Evolutionary conservation across 805 yeast species (phyloP), one percentile per base, ranked within the genome.

Genomic region (Pichia californica): DNA sequence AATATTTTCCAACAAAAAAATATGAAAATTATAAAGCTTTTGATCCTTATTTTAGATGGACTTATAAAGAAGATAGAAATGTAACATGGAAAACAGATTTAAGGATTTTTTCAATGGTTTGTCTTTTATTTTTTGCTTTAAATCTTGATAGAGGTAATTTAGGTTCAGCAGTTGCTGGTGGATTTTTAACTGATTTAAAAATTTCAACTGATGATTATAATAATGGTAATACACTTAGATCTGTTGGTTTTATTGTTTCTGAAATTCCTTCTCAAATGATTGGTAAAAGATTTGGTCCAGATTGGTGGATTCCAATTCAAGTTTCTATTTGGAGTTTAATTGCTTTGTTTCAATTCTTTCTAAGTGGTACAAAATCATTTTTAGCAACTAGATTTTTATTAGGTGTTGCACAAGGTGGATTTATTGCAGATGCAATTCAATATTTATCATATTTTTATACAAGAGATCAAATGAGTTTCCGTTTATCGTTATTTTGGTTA

Each of bases 361-460:
- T 80, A 44, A 59, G 50, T 2, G 59, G 60, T 33, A 67, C 60
- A 45, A 53, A 66, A 1, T 68, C 75, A 0, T 79, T 76, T 48
- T 66, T 61, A 44, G 66, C 64, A 9, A 68, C 77, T 5, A 64
- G 85, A 47, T 72, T 73, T 0, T 62, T 77, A 5, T 54, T 79
- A 34, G 87, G 83, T 2, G 53, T 71, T 4, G 57, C 76, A n/a
- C 81, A 81, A 57, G 87, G 87, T 44, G 87, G 88, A 0, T 80
- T 80, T 46, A 80, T 83, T 42, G 81, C 83, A 28, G 87, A 81
- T 52, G 62, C 74, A 28, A 70, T 76, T 43, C 61, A 81, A 38
- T 82, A 82, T 78, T 63, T 82, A 58, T 73, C 82, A 2, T 82
- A 80, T 59, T 82, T 81, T 61, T 83, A 75, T 62, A 81, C 77